These are phyloP conservation scores for Dipodascus geniculatus DNA, from an alignment of 805 yeast genomes.

Conservation along the genomic window DNA sequence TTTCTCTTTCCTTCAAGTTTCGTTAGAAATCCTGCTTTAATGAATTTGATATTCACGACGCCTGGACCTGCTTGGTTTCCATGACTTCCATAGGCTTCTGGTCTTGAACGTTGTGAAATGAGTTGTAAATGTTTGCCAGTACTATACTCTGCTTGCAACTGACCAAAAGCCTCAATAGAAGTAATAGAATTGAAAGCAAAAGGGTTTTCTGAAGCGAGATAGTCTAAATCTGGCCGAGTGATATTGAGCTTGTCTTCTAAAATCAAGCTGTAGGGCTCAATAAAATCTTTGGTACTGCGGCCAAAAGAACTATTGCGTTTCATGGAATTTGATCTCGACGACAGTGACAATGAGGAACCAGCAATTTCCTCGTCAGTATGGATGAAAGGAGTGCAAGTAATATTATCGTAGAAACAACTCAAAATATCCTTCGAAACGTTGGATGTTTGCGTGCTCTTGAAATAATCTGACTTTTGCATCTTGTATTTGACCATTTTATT, in stretches of 20 bases:
- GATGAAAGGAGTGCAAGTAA: constrained; percentile 46
- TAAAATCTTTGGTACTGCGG: constrained; percentile 16
- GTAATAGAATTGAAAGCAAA: constrained; percentile 16
- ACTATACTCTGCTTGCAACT: constrained; percentile 19
- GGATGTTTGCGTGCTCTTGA: constrained; percentile 31
- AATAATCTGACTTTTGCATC: constrained; percentile 54
- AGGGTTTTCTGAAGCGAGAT: constrained; percentile 20
- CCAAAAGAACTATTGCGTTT: constrained; percentile 16
- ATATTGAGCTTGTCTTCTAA: constrained; percentile 24
- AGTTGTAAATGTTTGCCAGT: constrained; percentile 27
- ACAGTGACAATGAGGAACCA: constrained; percentile 4
- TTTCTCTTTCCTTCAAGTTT: constrained; percentile 26
- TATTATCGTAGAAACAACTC: constrained; percentile 55
- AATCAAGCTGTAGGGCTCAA: constrained; percentile 28
- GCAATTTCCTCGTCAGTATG: constrained; percentile 29
- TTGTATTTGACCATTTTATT: constrained; percentile 55
- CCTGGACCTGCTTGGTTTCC: constrained; percentile 25
- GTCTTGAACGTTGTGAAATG: constrained; percentile 27
- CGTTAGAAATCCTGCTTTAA: constrained; percentile 28
- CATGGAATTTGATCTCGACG: constrained; percentile 29
- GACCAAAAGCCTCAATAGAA: constrained; percentile 15
- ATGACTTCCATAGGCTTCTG: constrained; percentile 22
- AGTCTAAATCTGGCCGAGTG: constrained; percentile 24
- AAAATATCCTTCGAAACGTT: constrained; percentile 27
- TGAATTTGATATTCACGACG: constrained; percentile 26